Evolutionary conservation across 495 filamentous ascomycete genomes (phyloP), one percentile per base, ranked within the genome.

Genomic region (Margaritispora aquatica): DNA sequence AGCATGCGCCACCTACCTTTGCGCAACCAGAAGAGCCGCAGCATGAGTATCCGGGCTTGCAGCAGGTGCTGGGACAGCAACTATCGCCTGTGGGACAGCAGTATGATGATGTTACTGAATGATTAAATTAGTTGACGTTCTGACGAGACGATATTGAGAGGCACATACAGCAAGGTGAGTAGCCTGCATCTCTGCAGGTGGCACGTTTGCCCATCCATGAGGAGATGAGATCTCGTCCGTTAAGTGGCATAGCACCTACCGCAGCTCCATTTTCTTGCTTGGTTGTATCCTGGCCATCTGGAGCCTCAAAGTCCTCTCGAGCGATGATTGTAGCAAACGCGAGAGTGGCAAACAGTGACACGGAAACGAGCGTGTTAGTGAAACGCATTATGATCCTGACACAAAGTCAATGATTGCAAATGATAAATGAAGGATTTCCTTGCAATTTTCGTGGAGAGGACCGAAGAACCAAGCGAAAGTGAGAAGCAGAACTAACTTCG

Each of bases 131-230:
- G n/a, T n/a, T n/a, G n/a, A n/a, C n/a, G n/a, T n/a, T n/a, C n/a
- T n/a, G n/a, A n/a, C n/a, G n/a, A n/a, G n/a, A n/a, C n/a, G n/a
- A n/a, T n/a, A n/a, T n/a, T n/a, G 27, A 23, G 20, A 22, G 19
- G 20, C 1, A 46, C 48, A 23, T 27, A 52, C 57, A 11, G 49
- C 57, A 59, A 19, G 48, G 57, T 26, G 57, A 51, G 24, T 52
- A 51, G 1, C 29, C 48, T 26, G 57, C 17, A 24, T 52, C 20
- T 2, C n/a, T 27, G 26, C 57, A 59, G 21, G 8, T 24, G 22
- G 44, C 23, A 9, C 57, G 57, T 22, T 59, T 59, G 24, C 57
- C 57, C 26, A 59, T 20, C 57, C 57, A 59, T 1, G 48, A 59
- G 21, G 22, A 27, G 21, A 59, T 46, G 10, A 59, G 29, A 13